Conservation (phyloP, 352 stramenopile genomes). For the Phytopythium oedochilum region DNA sequence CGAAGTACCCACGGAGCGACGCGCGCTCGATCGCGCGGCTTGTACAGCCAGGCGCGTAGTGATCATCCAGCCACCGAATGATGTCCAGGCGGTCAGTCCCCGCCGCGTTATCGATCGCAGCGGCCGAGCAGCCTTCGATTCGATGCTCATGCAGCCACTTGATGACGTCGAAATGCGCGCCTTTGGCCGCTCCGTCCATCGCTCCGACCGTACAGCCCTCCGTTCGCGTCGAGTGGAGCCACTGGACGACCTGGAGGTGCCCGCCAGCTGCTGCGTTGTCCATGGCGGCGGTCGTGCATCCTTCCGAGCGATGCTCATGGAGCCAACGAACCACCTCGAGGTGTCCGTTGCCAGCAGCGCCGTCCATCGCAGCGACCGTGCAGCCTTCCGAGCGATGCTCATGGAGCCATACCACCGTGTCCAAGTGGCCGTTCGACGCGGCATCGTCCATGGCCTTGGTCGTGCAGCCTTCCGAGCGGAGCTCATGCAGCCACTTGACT, state of each 20-base stretch:
- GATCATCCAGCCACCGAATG: slow-evolving; percentile 3
- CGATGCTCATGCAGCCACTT: slow-evolving; percentile 8
- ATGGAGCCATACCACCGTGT: not conserved
- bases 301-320: not conserved
- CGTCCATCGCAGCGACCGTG: not conserved
- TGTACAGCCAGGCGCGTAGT: not conserved
- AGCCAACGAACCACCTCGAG: slow-evolving; percentile 2
- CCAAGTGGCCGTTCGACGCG: not conserved
- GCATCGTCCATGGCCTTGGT: not conserved
- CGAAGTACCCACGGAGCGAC: slow-evolving; percentile 1
- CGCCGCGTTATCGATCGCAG: slow-evolving; percentile 5
- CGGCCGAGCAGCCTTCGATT: not conserved
- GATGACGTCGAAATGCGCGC: slow-evolving; percentile 6
- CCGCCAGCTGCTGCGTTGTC: slow-evolving; percentile 2
- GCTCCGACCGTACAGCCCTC: slow-evolving; percentile 16
- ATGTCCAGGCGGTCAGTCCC: not conserved
- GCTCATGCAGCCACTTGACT: not conserved
- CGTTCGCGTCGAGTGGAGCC: slow-evolving; percentile 17
- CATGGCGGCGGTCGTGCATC: not conserved
- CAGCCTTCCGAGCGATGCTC: not conserved
- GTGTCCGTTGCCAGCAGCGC: slow-evolving; percentile 1
- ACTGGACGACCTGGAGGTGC: slow-evolving; percentile 25
- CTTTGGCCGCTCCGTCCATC: slow-evolving; percentile 3
- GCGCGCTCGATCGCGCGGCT: not conserved
- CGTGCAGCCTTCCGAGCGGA: not conserved